Base-by-base conservation (phyloP, 2,329 filamentous ascomycete species). In the Colletotrichum sublineola region DNA sequence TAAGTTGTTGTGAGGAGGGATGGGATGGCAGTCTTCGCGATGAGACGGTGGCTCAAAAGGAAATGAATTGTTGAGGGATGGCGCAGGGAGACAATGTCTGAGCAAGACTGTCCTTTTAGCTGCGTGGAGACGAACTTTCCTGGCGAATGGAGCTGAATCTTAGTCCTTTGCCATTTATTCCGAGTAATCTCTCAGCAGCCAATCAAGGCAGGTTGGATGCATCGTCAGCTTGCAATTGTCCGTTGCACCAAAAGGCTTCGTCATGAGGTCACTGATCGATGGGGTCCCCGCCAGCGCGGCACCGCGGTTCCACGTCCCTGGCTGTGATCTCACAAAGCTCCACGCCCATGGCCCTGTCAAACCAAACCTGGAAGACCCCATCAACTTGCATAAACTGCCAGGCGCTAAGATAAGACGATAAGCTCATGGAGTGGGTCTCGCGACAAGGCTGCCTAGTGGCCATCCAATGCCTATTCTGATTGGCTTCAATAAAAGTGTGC, bases 211-310 rank as follows among this genome's bases (percentile, higher is more conserved):
- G 31, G 14, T 46, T 31, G 12, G 33, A 61, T 64, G 40, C 53
- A 73, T 73, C 55, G 60, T 62, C 42, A 65, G 55, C 29, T 65
- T 56, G 18, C 60, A 65, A 62, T n/a, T 69, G n/a, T 44, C 70
- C 66, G 60, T 61, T 64, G 44, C 40, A 65, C 61, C 60, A 52
- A 61, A 60, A 40, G 33, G 24, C 60, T 61, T 72, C 61, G 66
- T 69, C 69, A 72, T 72, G 66, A 73, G 66, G 70, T 73, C 70
- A 73, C 70, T 73, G 66, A 70, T 67, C 61, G 40, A 73, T 73
- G 70, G 70, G 66, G 61, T 63, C 66, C 67, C 62, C n/a, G 40
- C 29, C 52, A 31, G 63, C 33, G 53, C 40, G 63, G 40, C 24
- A 24, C 24, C 24, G 24, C 24, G 24, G 24, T 24, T 58, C 53